Evolutionary conservation across 75 land plant genomes (phyloP), one percentile per base, ranked within the genome.

Genomic region (Cupressus sempervirens): DNA sequence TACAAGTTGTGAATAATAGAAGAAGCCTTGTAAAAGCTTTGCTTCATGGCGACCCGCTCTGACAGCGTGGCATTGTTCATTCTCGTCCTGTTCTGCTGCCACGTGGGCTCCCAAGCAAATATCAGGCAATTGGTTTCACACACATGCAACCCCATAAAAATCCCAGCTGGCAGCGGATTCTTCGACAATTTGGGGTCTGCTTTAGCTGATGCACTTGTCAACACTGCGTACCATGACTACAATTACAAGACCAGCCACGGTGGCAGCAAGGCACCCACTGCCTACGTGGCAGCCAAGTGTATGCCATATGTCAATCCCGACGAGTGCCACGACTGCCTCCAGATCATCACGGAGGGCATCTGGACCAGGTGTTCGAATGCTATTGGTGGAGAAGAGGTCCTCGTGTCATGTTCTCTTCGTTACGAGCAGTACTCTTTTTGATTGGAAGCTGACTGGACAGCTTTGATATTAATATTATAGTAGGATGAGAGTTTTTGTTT

Each of bases 261-360:
- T 5, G 82, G 52, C 9, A 12, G 8, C 1, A 50, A 43, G 13
- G 52, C 82, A 43, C 46, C 82, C 29, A 80, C 82, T 7, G 82
- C 32, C 13, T 80, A 80, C 52, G 82, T 43, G 41, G 82, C 32
- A 8, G 82, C 45, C 18, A 43, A 43, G n/a, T 80, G 82, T 12
- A 26, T 26, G 29, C 45, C 20, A 13, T 20, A 23, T 26, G 5
- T 80, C 0, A 11, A 52, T 29, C 82, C 11, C 13, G 13, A 0
- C 1, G 82, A 80, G 5, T 80, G 82, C 82, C 82, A n/a, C 26
- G 52, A 80, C 43, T 80, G 82, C 45, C 82, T 80, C 52, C 52
- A 46, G 9, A 11, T 43, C 52, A 80, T 80, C 52, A 80, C 82
- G 0, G 53, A 80, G 13, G 32, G 82, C 53, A 80, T 80, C 50